phyloP scores from a whole-genome alignment of 352 stramenopile species.

The Pythium grandisporangium region DNA sequence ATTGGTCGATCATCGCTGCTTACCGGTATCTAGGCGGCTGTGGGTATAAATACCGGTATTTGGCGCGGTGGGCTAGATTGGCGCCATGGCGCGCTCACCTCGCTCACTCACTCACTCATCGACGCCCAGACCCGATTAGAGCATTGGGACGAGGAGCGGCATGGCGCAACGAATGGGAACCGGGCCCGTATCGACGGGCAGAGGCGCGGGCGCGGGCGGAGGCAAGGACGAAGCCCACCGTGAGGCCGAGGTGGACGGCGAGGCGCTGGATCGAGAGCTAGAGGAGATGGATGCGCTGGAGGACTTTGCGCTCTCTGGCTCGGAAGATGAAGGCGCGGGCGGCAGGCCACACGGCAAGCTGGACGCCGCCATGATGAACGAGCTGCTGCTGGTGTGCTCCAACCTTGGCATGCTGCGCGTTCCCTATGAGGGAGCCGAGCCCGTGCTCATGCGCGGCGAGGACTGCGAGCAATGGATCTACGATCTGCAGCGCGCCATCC shows the following conservation, averaged over 20 bases:
- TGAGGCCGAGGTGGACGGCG: constrained; percentile 9
- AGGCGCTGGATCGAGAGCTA: too few species aligned
- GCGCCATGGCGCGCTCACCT: too few species aligned
- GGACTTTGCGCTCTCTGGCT: constrained; percentile 45
- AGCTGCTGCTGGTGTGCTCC: constrained; percentile 82
- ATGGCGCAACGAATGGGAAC: too few species aligned
- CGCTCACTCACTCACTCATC: too few species aligned
- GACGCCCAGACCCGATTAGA: too few species aligned
- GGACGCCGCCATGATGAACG: constrained; percentile 79
- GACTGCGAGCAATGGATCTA: constrained; percentile 81
- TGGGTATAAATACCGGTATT: too few species aligned
- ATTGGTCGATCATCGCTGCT: too few species aligned
- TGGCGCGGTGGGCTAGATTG: constrained; percentile 5
- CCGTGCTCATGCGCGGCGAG: constrained; percentile 74
- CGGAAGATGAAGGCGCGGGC: constrained; percentile 29
- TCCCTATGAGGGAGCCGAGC: constrained; percentile 26
- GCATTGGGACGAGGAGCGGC: too few species aligned
- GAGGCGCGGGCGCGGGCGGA: too few species aligned
- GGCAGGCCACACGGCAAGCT: constrained; percentile 35
- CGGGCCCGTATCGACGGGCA: too few species aligned
- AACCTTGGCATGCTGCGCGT: constrained; percentile 79
- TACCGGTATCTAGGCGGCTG: too few species aligned
- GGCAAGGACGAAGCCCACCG: background rate
- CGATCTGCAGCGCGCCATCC: constrained; percentile 77
- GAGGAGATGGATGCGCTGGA: constrained; percentile 46